Conservation (phyloP, 306 rosid genomes). For the Corylus avellana region DNA sequence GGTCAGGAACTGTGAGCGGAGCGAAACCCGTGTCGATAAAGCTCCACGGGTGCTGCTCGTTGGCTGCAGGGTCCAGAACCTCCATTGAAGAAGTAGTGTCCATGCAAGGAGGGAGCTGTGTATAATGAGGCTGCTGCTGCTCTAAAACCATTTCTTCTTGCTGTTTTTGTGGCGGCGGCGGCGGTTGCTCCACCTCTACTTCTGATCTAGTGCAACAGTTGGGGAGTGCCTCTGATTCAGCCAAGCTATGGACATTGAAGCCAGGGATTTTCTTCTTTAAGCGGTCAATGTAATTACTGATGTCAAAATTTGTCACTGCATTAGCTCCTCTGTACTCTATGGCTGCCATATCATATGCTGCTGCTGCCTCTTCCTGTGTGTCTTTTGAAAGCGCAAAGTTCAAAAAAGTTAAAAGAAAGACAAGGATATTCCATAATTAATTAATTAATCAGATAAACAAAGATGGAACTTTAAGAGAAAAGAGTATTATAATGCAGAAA, state of each 20-base stretch:
- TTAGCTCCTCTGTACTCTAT: conserved; percentile 82
- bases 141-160: conserved; percentile 8
- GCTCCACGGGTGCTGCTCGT: conserved; percentile 56
- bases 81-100: conserved; percentile 36
- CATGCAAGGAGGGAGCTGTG: conserved; percentile 23
- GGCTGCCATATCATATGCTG: conserved; percentile 89
- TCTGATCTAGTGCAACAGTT: conserved; percentile 29
- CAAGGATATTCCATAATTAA: background rate
- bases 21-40: conserved; percentile 47
- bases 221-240: conserved; percentile 20
- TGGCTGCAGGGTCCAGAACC: conserved; percentile 36
- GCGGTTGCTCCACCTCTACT: background rate
- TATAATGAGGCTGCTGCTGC: conserved; percentile 5
- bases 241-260: background rate
- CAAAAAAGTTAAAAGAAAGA: background rate
- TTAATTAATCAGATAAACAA: conserved; percentile 16
- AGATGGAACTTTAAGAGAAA: conserved; percentile 32
- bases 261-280: conserved; percentile 26
- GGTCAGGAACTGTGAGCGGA: conserved; percentile 38
- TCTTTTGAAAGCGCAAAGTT: conserved; percentile 37
- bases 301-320: conserved; percentile 92
- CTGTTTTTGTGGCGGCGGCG: conserved; percentile 9
- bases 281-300: conserved; percentile 58
- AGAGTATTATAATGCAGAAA: conserved; percentile 26
- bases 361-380: conserved; percentile 95